Evolutionary conservation across 768 basidiomycete species (phyloP).

Genomic region (Boletus rubescentipes): DNA sequence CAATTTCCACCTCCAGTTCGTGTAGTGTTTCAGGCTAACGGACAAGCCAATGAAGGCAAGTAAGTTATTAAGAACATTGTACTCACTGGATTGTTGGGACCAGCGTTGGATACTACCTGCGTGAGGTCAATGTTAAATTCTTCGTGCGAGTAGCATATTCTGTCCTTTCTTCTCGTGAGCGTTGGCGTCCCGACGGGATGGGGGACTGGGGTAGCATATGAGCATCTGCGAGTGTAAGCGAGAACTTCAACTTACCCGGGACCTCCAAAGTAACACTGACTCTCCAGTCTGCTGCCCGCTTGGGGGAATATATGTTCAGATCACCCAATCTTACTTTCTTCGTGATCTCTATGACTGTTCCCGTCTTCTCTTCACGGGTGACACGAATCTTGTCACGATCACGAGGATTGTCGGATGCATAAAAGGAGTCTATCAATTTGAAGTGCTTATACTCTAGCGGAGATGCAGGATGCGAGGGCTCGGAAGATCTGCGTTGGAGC

Average conservation of each 20-base stretch:
- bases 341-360: conserved; percentile 61
- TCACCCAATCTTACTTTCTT: conserved; percentile 83
- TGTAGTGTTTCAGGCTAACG: conserved; percentile 62
- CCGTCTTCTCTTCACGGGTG: conserved; percentile 76
- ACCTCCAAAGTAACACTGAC: conserved; percentile 92
- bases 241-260: conserved; percentile 55
- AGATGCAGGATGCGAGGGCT: conserved; percentile 51
- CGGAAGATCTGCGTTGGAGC: conserved; percentile 57
- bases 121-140: conserved; percentile 93
- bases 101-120: conserved; percentile 67
- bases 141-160: conserved; percentile 92
- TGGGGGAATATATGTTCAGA: conserved; percentile 85
- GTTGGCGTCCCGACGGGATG: conserved; percentile 65
- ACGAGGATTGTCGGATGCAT: conserved; percentile 40
- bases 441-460: conserved; percentile 76
- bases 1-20: conserved; percentile 89
- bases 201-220: conserved; percentile 43
- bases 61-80: not conserved
- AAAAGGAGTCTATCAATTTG: conserved; percentile 79
- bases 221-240: not conserved
- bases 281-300: conserved; percentile 84
- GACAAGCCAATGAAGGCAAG: conserved; percentile 1
- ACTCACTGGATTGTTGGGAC: conserved; percentile 52
- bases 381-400: conserved; percentile 71
- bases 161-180: conserved; percentile 76